A percentile compares a stretch with the other conserved stretches of the same genome.
phyloP scores from a whole-genome alignment of 164 flowering plant species.

The Aristolochia californica region DNA sequence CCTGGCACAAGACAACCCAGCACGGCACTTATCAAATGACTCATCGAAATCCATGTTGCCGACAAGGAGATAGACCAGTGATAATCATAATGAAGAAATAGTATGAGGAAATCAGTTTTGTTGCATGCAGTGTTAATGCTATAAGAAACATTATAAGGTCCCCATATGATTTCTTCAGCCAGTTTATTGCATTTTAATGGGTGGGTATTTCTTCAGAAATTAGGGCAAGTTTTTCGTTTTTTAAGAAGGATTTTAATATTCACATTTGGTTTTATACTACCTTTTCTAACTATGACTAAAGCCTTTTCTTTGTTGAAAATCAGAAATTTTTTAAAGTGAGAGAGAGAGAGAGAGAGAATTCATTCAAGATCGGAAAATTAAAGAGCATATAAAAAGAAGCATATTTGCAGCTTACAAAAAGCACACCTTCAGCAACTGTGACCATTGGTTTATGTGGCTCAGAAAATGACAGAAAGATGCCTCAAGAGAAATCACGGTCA shows the following conservation, averaged over 20 bases:
- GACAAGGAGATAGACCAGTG: neutral
- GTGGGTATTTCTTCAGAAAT: too few species aligned
- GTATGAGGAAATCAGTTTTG: too few species aligned
- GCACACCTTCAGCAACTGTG: neutral
- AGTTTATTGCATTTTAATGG: too few species aligned
- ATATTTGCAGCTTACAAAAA: neutral
- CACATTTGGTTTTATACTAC: neutral
- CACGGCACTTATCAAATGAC: neutral
- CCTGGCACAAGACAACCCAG: conserved; percentile 5
- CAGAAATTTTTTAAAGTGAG: neutral
- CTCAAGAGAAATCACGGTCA: neutral
- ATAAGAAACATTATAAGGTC: too few species aligned
- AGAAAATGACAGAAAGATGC: neutral
- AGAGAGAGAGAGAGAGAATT: neutral
- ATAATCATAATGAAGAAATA: too few species aligned
- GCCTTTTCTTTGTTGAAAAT: neutral
- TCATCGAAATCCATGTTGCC: neutral
- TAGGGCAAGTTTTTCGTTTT: too few species aligned
- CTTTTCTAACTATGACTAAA: neutral
- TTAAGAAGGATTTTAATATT: neutral
- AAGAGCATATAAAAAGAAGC: neutral
- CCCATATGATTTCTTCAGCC: too few species aligned
- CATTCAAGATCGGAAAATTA: too few species aligned
- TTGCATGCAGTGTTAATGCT: too few species aligned
- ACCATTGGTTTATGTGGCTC: neutral